Conservation (phyloP, 2,329 filamentous ascomycete species). For the Berkeleyomyces rouxiae region DNA sequence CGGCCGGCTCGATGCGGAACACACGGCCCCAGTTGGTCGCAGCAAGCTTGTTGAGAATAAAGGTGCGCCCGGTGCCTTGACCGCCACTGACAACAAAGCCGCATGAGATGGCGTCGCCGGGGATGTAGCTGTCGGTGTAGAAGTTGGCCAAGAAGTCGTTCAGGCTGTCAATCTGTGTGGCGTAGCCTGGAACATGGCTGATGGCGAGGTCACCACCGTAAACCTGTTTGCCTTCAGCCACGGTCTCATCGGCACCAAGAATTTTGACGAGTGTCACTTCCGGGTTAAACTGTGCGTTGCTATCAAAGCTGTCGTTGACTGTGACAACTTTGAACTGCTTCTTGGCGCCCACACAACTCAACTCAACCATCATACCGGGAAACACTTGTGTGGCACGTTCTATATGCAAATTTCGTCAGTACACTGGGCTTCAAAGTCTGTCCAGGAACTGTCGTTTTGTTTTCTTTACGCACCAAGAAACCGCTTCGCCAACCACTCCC, state of each 20-base stretch:
- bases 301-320: constrained; percentile 8
- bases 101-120: constrained; percentile 26
- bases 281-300: constrained; percentile 22
- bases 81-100: constrained; percentile 65
- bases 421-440: neutral
- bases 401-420: constrained; percentile 17
- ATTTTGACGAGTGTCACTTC: constrained; percentile 25
- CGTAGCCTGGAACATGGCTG: constrained; percentile 49
- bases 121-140: constrained; percentile 22
- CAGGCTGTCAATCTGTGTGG: constrained; percentile 44
- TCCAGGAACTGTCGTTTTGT: neutral
- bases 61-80: constrained; percentile 69
- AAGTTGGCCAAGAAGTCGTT: constrained; percentile 50
- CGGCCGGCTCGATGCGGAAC: constrained; percentile 38
- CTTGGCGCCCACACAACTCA: constrained; percentile 25
- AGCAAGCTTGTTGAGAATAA: constrained; percentile 52
- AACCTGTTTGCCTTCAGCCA: constrained; percentile 14
- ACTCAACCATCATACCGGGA: constrained; percentile 52
- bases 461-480: constrained; percentile 20
- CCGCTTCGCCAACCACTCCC: constrained; percentile 23
- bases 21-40: constrained; percentile 54
- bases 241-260: constrained; percentile 19
- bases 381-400: constrained; percentile 51
- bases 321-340: constrained; percentile 15
- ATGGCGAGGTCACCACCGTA: constrained; percentile 14